Evolutionary conservation across 768 basidiomycete species (phyloP).

Genomic region (Boletus fagicola): DNA sequence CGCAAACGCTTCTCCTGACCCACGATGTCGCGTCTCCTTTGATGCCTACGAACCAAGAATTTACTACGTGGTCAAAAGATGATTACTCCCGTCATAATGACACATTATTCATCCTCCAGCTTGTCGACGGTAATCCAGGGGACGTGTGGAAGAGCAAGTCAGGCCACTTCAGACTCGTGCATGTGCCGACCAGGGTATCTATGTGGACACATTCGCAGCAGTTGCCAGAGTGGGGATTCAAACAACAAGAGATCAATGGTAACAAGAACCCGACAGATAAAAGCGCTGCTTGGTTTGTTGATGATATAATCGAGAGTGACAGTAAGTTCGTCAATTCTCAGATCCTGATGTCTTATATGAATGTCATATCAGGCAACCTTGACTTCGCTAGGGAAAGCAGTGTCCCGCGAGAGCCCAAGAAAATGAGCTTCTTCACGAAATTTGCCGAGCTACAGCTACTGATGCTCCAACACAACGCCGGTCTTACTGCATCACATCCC

Average conservation of each 20-base stretch:
- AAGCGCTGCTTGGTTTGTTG: slow-evolving; percentile 84
- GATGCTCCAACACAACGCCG: slow-evolving; percentile 99
- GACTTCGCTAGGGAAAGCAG: slow-evolving; percentile 48
- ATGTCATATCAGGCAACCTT: slow-evolving; percentile 53
- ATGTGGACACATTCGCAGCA: slow-evolving; percentile 89
- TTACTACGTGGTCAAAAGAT: slow-evolving; percentile 87
- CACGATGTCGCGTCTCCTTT: slow-evolving; percentile 97
- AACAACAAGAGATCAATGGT: slow-evolving; percentile 97
- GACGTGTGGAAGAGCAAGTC: slow-evolving; percentile 93
- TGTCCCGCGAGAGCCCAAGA: slow-evolving; percentile 66
- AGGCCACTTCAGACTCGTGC: slow-evolving; percentile 87
- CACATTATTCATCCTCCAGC: slow-evolving; percentile 77
- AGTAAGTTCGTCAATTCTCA: slow-evolving; percentile 44
- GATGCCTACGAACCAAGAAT: slow-evolving; percentile 98
- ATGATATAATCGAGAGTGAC: slow-evolving; percentile 74
- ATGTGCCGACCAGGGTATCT: slow-evolving; percentile 85
- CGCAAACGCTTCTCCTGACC: slow-evolving; percentile 79
- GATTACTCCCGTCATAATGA: slow-evolving; percentile 80
- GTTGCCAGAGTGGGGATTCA: slow-evolving; percentile 95
- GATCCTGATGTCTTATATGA: slow-evolving; percentile 4
- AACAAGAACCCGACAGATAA: slow-evolving; percentile 88
- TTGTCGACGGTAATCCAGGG: slow-evolving; percentile 72
- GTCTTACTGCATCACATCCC: slow-evolving; percentile 94
- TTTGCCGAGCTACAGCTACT: slow-evolving; percentile 89
- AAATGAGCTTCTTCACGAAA: slow-evolving; percentile 91